phyloP scores from a whole-genome alignment of 176 grass and related monocot genomes.

The sorghum (Sorghum bicolor) region Sorghum_bicolor_NCBIv3 NC_012873.2:66712001-66712500 shows the following conservation, averaged over 20 bases:
- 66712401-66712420: slow-evolving; percentile 83
- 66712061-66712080: slow-evolving; percentile 86
- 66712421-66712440: slow-evolving; percentile 83
- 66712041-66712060: slow-evolving; percentile 73
- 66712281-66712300: slow-evolving; percentile 73
- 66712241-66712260: not conserved
- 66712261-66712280: not conserved
- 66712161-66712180: too few relatives aligned
- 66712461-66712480: too few relatives aligned
- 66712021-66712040: slow-evolving; percentile 93
- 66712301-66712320: slow-evolving; percentile 95
- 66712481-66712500: too few relatives aligned
- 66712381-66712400: slow-evolving; percentile 77
- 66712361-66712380: slow-evolving; percentile 75
- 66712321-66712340: slow-evolving; percentile 84
- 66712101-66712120: slow-evolving; percentile 87
- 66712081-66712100: slow-evolving; percentile 74
- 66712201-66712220: not conserved
- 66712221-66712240: not conserved
- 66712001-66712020: slow-evolving; percentile 75
- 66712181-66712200: too few relatives aligned
- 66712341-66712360: slow-evolving; percentile 73
- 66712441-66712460: slow-evolving; percentile 75
- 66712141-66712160: too few relatives aligned
- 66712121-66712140: slow-evolving; percentile 50